Evolutionary conservation across 768 basidiomycete genomes (phyloP).

Genomic region (Tylopilus plumbeoviolaceoides): DNA sequence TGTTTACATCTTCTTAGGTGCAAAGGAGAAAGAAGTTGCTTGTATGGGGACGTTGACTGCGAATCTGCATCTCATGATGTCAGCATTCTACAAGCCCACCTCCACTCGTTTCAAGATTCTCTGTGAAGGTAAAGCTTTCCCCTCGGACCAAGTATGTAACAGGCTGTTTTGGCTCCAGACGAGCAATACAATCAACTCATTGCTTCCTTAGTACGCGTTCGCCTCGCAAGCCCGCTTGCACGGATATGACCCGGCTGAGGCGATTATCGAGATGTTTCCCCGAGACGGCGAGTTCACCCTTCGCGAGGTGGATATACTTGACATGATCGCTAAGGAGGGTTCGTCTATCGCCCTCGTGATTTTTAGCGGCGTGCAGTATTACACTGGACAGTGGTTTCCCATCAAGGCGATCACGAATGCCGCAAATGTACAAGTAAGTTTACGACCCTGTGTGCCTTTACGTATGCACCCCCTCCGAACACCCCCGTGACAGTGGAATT

Average conservation of each 20-base stretch:
- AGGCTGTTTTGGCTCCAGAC: conserved; percentile 5
- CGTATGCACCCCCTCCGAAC: conserved; percentile 18
- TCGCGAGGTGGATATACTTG: conserved; percentile 85
- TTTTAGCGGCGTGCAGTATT: conserved; percentile 94
- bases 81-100: conserved; percentile 90
- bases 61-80: conserved; percentile 95
- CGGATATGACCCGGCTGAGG: conserved; percentile 66
- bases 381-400: conserved; percentile 93
- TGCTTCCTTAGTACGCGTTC: conserved; percentile 77
- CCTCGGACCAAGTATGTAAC: conserved; percentile 83
- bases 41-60: conserved; percentile 94
- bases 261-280: conserved; percentile 77
- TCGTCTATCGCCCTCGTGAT: conserved; percentile 82
- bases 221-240: conserved; percentile 85
- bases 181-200: conserved; percentile 10
- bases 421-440: conserved; percentile 72
- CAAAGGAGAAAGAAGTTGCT: conserved; percentile 84
- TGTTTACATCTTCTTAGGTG: conserved; percentile 49
- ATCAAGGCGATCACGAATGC: conserved; percentile 80
- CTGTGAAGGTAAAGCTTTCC: conserved; percentile 92
- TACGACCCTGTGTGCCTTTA: conserved; percentile 23
- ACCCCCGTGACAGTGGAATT: conserved; percentile 5
- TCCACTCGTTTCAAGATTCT: conserved; percentile 85
- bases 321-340: conserved; percentile 67
- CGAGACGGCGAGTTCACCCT: conserved; percentile 81